Conservation (phyloP, 805 yeast species). For the Nakazawaea wickerhamii region DNA sequence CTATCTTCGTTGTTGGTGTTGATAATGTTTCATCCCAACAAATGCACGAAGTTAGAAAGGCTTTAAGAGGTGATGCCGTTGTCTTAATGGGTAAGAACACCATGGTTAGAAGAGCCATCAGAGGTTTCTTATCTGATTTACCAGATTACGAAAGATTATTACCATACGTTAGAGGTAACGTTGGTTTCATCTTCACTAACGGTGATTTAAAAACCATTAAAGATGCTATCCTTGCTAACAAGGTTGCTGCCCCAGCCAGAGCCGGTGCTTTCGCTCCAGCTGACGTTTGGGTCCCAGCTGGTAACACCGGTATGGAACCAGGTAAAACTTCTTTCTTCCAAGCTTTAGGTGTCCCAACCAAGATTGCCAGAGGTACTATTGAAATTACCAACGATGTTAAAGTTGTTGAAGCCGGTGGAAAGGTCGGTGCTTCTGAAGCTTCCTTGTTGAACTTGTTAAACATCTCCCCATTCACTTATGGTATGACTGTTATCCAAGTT, state of each 20-base stretch:
- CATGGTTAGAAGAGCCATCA: constrained; percentile 99
- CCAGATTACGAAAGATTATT: constrained; percentile 94
- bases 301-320: constrained; percentile 99
- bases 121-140: constrained; percentile 88
- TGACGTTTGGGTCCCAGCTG: constrained; percentile 97
- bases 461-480: constrained; percentile 99
- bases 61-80: constrained; percentile 91
- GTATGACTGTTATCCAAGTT: constrained; percentile 94
- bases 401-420: constrained; percentile 80
- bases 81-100: constrained; percentile 99
- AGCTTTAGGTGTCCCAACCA: constrained; percentile 99
- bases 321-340: constrained; percentile 99
- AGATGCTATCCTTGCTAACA: constrained; percentile 83
- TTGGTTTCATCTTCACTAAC: constrained; percentile 99
- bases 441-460: constrained; percentile 97
- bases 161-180: constrained; percentile 96
- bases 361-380: constrained; percentile 99
- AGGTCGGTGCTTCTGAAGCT: constrained; percentile 99
- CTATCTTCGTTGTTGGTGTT: constrained; percentile 98
- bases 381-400: constrained; percentile 96
- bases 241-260: constrained; percentile 99
- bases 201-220: constrained; percentile 86
- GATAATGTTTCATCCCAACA: constrained; percentile 99
- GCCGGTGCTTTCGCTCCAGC: constrained; percentile 99
- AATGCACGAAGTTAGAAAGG: constrained; percentile 99